Conservation (phyloP, 768 basidiomycete species). For the Serendipita sp. region DNA sequence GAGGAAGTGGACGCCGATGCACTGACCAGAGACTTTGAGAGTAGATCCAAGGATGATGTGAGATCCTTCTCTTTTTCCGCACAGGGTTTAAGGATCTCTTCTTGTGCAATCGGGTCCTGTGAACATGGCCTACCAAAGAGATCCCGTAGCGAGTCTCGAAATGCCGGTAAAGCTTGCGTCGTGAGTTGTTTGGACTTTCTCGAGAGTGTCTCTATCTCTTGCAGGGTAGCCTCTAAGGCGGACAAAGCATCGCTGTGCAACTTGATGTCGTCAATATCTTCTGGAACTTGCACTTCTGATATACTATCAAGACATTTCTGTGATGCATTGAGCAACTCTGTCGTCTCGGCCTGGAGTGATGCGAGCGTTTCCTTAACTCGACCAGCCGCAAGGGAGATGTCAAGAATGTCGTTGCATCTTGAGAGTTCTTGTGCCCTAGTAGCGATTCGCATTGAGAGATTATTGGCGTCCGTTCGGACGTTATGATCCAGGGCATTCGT, state of each 20-base stretch:
- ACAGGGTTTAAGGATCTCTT: slow-evolving; percentile 34
- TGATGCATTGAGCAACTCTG: slow-evolving; percentile 12
- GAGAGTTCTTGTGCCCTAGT: slow-evolving; percentile 37
- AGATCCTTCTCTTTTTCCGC: slow-evolving; percentile 35
- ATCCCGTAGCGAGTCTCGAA: slow-evolving; percentile 37
- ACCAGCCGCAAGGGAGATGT: slow-evolving; percentile 38
- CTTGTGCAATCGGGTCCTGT: slow-evolving; percentile 30
- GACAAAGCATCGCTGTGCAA: slow-evolving; percentile 18
- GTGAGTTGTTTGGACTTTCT: slow-evolving; percentile 25
- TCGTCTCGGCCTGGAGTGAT: slow-evolving; percentile 20
- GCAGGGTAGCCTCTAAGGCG: slow-evolving; percentile 25
- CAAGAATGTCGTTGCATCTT: slow-evolving; percentile 33
- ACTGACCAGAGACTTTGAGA: background rate
- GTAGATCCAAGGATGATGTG: slow-evolving; percentile 20
- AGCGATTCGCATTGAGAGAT: slow-evolving; percentile 46
- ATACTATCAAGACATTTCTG: slow-evolving; percentile 20
- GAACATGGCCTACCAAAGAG: slow-evolving; percentile 37
- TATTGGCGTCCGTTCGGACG: slow-evolving; percentile 54
- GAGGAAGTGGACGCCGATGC: slow-evolving; percentile 15
- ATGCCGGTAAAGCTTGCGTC: slow-evolving; percentile 33
- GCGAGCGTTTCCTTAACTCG: slow-evolving; percentile 25
- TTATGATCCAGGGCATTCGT: slow-evolving; percentile 42
- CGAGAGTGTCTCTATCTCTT: slow-evolving; percentile 23
- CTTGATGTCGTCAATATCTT: slow-evolving; percentile 16
- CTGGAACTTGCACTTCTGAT: no score